These are phyloP conservation scores for Vaccinium vitisidaea DNA, from an alignment of 148 eudicot species.

Conservation along the genomic window DNA sequence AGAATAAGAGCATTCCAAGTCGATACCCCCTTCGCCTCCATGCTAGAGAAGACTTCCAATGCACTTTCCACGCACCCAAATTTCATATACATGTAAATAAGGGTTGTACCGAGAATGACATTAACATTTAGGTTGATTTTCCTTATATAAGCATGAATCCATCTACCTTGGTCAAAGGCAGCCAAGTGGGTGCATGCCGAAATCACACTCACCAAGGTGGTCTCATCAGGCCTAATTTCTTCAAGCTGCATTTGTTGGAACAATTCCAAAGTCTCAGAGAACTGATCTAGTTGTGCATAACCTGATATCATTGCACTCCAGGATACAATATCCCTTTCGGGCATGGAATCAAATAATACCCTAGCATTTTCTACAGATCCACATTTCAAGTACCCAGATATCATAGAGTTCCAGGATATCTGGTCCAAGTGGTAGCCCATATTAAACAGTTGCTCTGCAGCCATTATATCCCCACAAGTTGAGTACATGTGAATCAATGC, in stretches of 20 bases:
- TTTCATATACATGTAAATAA: slow-evolving; percentile 82
- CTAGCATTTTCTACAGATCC: slow-evolving; percentile 46
- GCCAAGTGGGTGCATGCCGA: slow-evolving; percentile 62
- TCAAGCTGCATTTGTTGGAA: slow-evolving; percentile 56
- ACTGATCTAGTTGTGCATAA: slow-evolving; percentile 44
- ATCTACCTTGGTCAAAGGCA: slow-evolving; percentile 61
- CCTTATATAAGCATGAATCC: slow-evolving; percentile 53
- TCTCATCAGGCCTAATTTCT: slow-evolving; percentile 58
- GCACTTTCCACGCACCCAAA: slow-evolving; percentile 62
- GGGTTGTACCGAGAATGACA: slow-evolving; percentile 65
- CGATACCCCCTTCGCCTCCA: slow-evolving; percentile 63
- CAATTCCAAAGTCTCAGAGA: slow-evolving; percentile 46
- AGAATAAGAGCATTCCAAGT: slow-evolving; percentile 70
- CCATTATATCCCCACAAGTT: slow-evolving; percentile 44
- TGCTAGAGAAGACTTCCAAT: slow-evolving; percentile 43
- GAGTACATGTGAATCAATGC: slow-evolving; percentile 75
- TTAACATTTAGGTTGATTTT: slow-evolving; percentile 39
- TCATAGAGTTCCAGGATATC: slow-evolving; percentile 59
- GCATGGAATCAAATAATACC: slow-evolving; percentile 56
- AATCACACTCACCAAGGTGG: slow-evolving; percentile 58
- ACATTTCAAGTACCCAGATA: slow-evolving; percentile 62
- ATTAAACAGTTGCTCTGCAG: slow-evolving; percentile 54
- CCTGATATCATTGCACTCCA: slow-evolving; percentile 84
- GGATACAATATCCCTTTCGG: slow-evolving; percentile 64
- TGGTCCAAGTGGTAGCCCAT: slow-evolving; percentile 45